A percentile compares a stretch with the other conserved stretches of the same genome.
These are phyloP conservation scores for Schizophyllum commune DNA, from an alignment of 1,284 basidiomycete species.

Conservation along the genomic window DNA sequence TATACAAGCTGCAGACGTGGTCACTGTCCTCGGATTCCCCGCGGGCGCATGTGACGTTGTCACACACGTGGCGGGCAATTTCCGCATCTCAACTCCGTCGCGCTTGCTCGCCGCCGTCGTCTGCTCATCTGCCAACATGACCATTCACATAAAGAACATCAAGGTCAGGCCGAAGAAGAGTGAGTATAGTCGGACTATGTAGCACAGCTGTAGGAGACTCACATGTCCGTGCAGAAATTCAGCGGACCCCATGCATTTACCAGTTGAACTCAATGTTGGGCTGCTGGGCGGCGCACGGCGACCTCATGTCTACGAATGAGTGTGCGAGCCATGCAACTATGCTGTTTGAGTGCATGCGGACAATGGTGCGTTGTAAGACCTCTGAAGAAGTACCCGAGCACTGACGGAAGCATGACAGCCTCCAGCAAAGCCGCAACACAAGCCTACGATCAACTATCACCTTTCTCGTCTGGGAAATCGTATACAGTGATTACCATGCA, in stretches of 20 bases:
- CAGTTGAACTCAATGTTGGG: conserved; percentile 53
- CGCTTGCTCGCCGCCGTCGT: background rate
- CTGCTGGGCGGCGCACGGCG: conserved; percentile 84
- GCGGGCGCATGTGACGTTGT: background rate
- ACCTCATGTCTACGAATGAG: conserved; percentile 51
- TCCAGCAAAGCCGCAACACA: conserved; percentile 51
- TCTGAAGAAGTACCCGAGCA: background rate
- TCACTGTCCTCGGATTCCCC: background rate
- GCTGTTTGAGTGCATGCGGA: conserved; percentile 84
- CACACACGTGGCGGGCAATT: background rate
- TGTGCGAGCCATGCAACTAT: conserved; percentile 64
- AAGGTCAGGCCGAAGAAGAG: conserved; percentile 77
- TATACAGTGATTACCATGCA: conserved; percentile 40
- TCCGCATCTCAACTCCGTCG: background rate
- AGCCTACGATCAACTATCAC: conserved; percentile 80
- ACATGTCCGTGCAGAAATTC: background rate
- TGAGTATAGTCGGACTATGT: conserved; percentile 22
- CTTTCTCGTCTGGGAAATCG: conserved; percentile 69
- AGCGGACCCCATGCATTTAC: background rate
- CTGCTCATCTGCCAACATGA: conserved; percentile 16
- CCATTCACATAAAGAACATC: conserved; percentile 70
- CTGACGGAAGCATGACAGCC: conserved; percentile 33
- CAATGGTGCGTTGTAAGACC: conserved; percentile 49
- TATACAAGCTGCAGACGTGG: conserved; percentile 13
- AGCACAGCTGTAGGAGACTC: no score